Evolutionary conservation across 208 protist species (phyloP).

Genomic region (Zelonia costaricensis): DNA sequence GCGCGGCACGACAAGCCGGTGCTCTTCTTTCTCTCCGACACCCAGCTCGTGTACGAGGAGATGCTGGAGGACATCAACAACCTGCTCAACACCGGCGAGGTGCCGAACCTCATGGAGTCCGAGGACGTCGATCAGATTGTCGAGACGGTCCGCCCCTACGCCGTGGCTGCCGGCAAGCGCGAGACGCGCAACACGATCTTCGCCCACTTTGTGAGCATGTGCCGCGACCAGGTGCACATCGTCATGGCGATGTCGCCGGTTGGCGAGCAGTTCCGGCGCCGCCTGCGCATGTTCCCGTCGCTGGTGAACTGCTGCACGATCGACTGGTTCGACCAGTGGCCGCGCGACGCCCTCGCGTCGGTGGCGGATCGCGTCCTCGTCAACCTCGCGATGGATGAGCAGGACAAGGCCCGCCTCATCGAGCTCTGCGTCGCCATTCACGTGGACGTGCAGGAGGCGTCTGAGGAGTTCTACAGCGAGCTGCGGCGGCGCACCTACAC

Average conservation of each 20-base stretch:
- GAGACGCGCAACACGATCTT: constrained; percentile 94
- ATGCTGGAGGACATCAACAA: constrained; percentile 99
- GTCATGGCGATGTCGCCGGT: constrained; percentile 97
- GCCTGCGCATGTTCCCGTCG: constrained; percentile 97
- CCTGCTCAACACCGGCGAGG: constrained; percentile 97
- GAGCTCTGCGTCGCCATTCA: constrained; percentile 94
- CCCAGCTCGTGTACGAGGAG: constrained; percentile 94
- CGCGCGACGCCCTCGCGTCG: constrained; percentile 89
- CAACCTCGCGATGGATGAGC: constrained; percentile 51
- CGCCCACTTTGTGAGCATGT: constrained; percentile 93
- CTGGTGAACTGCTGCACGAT: constrained; percentile 98
- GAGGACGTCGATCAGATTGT: constrained; percentile 96
- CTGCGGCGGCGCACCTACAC: constrained; percentile 95
- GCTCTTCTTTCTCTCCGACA: constrained; percentile 96
- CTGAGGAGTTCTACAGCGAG: constrained; percentile 94
- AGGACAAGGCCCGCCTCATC: constrained; percentile 67
- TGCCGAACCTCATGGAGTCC: constrained; percentile 96
- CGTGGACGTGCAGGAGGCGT: constrained; percentile 76
- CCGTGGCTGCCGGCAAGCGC: constrained; percentile 89
- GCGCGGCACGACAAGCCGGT: constrained; percentile 87
- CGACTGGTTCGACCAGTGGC: constrained; percentile 98
- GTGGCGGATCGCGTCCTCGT: constrained; percentile 88
- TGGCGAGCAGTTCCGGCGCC: constrained; percentile 93
- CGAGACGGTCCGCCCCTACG: constrained; percentile 83
- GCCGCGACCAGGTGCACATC: constrained; percentile 96